Conservation (phyloP, 2,329 filamentous ascomycete genomes). For the Talaromyces marneffei region DNA sequence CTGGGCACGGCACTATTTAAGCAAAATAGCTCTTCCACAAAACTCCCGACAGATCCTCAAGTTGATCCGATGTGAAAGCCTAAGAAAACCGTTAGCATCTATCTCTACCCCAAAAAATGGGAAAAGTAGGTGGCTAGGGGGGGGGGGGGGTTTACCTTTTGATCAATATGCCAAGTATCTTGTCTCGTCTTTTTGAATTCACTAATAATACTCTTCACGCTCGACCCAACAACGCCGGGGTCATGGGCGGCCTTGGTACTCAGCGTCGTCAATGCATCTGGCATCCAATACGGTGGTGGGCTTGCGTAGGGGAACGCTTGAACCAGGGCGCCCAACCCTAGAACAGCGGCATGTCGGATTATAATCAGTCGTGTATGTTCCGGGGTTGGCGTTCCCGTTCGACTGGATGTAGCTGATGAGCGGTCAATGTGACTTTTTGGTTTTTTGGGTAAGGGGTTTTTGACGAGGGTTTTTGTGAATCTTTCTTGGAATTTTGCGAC, state of each 20-base stretch:
- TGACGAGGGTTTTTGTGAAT: slow-evolving; percentile 70
- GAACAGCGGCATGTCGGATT: slow-evolving; percentile 78
- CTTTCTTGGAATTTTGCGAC: slow-evolving; percentile 69
- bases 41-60: slow-evolving; percentile 92
- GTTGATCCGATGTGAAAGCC: slow-evolving; percentile 82
- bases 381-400: slow-evolving; percentile 45
- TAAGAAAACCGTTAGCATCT: slow-evolving; percentile 36
- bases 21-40: slow-evolving; percentile 99
- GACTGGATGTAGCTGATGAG: slow-evolving; percentile 40
- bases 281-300: slow-evolving; percentile 89
- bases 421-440: slow-evolving; percentile 34
- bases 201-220: slow-evolving; percentile 85
- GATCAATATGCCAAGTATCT: slow-evolving; percentile 96
- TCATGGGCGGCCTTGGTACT: slow-evolving; percentile 82
- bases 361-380: slow-evolving; percentile 68
- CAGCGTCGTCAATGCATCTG: slow-evolving; percentile 78
- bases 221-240: slow-evolving; percentile 87
- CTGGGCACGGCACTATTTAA: slow-evolving; percentile 35
- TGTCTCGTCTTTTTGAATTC: slow-evolving; percentile 99
- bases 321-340: slow-evolving; percentile 83
- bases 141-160: slow-evolving; percentile 63
- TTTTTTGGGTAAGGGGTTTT: slow-evolving; percentile 81
- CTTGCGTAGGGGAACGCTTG: slow-evolving; percentile 95
- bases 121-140: slow-evolving; percentile 18
- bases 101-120: background rate